Base-by-base conservation (phyloP, 2,329 filamentous ascomycete genomes). In the Dactylellina cionopaga region DNA sequence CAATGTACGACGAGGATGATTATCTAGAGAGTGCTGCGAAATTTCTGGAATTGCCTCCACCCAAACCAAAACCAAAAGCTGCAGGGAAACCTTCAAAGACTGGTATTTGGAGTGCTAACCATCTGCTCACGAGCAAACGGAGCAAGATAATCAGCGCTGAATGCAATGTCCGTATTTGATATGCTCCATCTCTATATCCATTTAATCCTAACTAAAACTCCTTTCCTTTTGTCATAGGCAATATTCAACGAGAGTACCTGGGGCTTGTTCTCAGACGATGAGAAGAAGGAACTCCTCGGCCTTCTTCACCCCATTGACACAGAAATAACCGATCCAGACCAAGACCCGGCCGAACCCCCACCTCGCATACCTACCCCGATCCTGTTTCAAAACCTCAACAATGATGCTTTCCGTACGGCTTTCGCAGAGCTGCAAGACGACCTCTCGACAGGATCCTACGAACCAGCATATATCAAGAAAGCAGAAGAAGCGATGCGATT, bases 301-400 rank as follows among this genome's bases (percentile, higher is more conserved):
- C 55, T 74, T 5, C 59, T 74, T 11, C 69, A 66, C n/a, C 62
- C 60, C 13, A 68, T 68, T 22, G 69, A 74, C n/a, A 68, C 35
- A 5, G 69, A 74, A 37, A 58, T 66, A 24, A 68, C 69, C 33
- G 58, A 68, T 15, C 54, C 47, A 35, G 46, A 68, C 3, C 33
- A 56, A 43, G 58, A 64, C 19, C 58, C 59, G 3, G 24, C 49
- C 1, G n/a, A 44, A 2, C 69, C 63, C 17, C 63, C 63, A 6
- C 69, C 60, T 1, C 51, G 60, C 17, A 74, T 74, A n/a, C 69
- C 62, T 9, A 62, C 59, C 17, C 63, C 69, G 24, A 29, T 56
- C 6, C 69, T 74, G 10, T 74, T 66, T 37, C 54, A 68, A 25
- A 74, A 66, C n/a, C 69, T 74, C 47, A 68, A 74, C 35, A 74